These are phyloP conservation scores for Byssothecium circinans DNA, from an alignment of 2,329 filamentous ascomycete genomes.

Conservation along the genomic window DNA sequence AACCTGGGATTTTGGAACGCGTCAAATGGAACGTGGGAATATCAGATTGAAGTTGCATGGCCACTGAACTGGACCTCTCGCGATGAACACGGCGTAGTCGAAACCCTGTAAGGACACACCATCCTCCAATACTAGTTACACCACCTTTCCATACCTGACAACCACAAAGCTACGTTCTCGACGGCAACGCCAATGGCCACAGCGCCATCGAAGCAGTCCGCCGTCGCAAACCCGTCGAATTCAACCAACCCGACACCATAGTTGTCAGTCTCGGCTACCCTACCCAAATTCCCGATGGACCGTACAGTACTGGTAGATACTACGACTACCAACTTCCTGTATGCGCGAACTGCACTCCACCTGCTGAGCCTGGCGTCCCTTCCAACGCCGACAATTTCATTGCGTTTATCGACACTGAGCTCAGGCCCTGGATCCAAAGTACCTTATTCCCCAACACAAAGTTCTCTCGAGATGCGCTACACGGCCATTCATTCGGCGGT, in stretches of 20 bases:
- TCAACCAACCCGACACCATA: constrained; percentile 32
- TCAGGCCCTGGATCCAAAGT: constrained; percentile 41
- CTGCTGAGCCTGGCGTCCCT: constrained; percentile 33
- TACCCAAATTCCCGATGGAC: constrained; percentile 31
- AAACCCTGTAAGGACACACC: constrained; percentile 31
- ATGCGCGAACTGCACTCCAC: constrained; percentile 29
- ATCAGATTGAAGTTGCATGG: constrained; percentile 37
- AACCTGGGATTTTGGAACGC: constrained; percentile 35
- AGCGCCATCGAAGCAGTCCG: constrained; percentile 35
- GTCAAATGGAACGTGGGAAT: constrained; percentile 38
- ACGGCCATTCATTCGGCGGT: constrained; percentile 55
- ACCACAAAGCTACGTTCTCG: constrained; percentile 31
- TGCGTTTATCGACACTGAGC: constrained; percentile 46
- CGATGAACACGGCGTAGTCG: constrained; percentile 25
- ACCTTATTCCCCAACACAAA: constrained; percentile 34
- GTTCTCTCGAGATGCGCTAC: constrained; percentile 48
- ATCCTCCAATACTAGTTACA: not conserved
- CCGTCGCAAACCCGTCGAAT: constrained; percentile 34
- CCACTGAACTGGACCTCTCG: constrained; percentile 37
- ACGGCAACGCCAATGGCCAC: constrained; percentile 34
- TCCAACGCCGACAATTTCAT: constrained; percentile 53
- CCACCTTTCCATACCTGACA: not conserved
- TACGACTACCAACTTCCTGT: constrained; percentile 37
- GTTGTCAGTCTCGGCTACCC: constrained; percentile 37
- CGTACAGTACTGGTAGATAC: constrained; percentile 27